Evolutionary conservation across 495 filamentous ascomycete genomes (phyloP), one percentile per base, ranked within the genome.

Genomic region (Xylaria acuta): DNA sequence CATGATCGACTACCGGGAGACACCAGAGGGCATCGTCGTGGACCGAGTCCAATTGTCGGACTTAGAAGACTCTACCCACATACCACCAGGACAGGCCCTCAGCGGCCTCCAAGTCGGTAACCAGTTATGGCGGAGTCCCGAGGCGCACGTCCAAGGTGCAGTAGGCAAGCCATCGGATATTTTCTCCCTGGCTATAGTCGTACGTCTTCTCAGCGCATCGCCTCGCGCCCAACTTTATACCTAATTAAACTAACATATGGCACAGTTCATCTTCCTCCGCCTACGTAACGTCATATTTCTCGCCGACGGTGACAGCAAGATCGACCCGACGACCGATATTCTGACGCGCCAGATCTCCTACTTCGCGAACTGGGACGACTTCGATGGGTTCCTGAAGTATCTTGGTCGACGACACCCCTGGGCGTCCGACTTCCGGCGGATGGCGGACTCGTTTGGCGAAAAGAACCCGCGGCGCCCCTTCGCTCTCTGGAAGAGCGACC

Each of bases 341-440:
- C 63, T 80, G 27, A 73, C 75, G 30, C 83, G 85, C 30, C 84
- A 86, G 68, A 81, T 85, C 20, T 87, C 85, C 2, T 86, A 85
- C 69, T 87, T 86, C 76, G 84, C 81, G 65, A 81, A 87, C 64
- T 70, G 70, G 79, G 74, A 86, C 14, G 77, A 81, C 56, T 73
- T 80, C 49, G 73, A 76, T n/a, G 73, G 77, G 38, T 75, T 81
- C 34, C 66, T 81, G 47, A 67, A 77, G n/a, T 79, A 81, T 51
- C 74, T 81, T 38, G 84, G 81, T 45, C 78, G 72, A 14, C 79
- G 78, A 38, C 84, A 84, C 70, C 82, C 82, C 6, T 84, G 81
- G 79, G 30, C 71, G 1, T 22, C 64, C 49, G 74, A 75, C 12
- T 72, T 79, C 20, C 69, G 66, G 25, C 70, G 79, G 47, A 79